A percentile compares a stretch with the other conserved stretches of the same genome.
Conservation (phyloP, 2,329 filamentous ascomycete species). For the Verticillium tricorpus region DNA sequence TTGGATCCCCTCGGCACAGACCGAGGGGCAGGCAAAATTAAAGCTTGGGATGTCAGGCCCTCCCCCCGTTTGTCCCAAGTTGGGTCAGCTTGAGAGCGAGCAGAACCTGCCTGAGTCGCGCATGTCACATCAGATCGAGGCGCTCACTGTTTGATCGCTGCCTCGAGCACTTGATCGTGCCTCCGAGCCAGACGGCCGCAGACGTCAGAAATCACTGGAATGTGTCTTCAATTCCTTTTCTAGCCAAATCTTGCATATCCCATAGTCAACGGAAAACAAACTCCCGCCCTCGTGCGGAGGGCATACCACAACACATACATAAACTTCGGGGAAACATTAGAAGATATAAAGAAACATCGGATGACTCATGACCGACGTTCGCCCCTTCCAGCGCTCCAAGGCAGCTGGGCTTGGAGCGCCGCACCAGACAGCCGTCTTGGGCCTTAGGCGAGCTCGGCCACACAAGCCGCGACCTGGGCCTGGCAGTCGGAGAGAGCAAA, state of each 20-base stretch:
- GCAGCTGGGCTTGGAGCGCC: constrained; percentile 1
- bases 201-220: constrained; percentile 13
- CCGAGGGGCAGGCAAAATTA: background rate
- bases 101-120: background rate
- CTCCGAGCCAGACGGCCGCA: background rate
- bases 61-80: background rate
- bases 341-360: constrained; percentile 11
- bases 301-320: constrained; percentile 10
- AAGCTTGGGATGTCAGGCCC: background rate
- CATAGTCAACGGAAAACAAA: constrained; percentile 6
- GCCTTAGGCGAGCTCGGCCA: constrained; percentile 20
- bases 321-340: constrained; percentile 13
- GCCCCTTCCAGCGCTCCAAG: background rate
- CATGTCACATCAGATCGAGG: background rate
- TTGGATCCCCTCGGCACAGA: background rate
- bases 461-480: constrained; percentile 44
- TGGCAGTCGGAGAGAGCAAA: constrained; percentile 47
- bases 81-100: background rate
- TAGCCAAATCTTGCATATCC: constrained; percentile 12
- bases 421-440: background rate
- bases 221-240: constrained; percentile 14
- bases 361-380: background rate
- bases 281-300: constrained; percentile 6
- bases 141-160: background rate
- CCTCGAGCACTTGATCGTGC: background rate